Conservation (phyloP, 2,329 filamentous ascomycete genomes). For the Nemania sp. region DNA sequence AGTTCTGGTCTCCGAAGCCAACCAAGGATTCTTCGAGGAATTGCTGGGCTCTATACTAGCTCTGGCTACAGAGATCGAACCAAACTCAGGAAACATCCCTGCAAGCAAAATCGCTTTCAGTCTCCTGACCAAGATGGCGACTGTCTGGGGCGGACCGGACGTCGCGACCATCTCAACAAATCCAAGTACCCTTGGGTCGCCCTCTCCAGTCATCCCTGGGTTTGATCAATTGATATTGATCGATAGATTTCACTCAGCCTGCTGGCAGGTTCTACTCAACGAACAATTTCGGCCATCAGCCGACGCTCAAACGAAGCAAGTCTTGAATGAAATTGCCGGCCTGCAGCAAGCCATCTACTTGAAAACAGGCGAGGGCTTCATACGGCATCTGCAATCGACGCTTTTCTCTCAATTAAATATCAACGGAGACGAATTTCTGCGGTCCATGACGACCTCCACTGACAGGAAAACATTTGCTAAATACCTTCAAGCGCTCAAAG, state of each 20-base stretch:
- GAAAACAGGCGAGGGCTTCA: constrained; percentile 84
- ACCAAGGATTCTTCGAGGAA: constrained; percentile 88
- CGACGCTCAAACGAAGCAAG: constrained; percentile 87
- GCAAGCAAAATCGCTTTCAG: constrained; percentile 76
- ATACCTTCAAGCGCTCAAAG: constrained; percentile 67
- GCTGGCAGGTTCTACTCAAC: constrained; percentile 85
- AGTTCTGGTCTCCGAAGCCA: constrained; percentile 86
- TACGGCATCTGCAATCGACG: constrained; percentile 66
- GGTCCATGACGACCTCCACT: constrained; percentile 59
- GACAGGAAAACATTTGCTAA: constrained; percentile 66
- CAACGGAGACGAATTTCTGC: constrained; percentile 63
- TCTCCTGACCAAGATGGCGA: constrained; percentile 80
- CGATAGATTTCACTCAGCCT: constrained; percentile 82
- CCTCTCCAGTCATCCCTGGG: constrained; percentile 71
- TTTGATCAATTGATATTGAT: constrained; percentile 88
- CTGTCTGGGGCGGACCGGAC: constrained; percentile 89
- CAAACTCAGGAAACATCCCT: constrained; percentile 59
- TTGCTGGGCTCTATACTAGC: constrained; percentile 84
- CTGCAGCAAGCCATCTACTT: constrained; percentile 88
- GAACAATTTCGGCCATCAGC: constrained; percentile 75
- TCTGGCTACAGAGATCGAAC: constrained; percentile 76
- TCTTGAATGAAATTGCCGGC: constrained; percentile 83
- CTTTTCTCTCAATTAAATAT: constrained; percentile 70
- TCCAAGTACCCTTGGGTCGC: constrained; percentile 53
- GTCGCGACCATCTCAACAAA: constrained; percentile 61